phyloP scores from a whole-genome alignment of 208 protist species.

The Leishmania amazonensis region DNA sequence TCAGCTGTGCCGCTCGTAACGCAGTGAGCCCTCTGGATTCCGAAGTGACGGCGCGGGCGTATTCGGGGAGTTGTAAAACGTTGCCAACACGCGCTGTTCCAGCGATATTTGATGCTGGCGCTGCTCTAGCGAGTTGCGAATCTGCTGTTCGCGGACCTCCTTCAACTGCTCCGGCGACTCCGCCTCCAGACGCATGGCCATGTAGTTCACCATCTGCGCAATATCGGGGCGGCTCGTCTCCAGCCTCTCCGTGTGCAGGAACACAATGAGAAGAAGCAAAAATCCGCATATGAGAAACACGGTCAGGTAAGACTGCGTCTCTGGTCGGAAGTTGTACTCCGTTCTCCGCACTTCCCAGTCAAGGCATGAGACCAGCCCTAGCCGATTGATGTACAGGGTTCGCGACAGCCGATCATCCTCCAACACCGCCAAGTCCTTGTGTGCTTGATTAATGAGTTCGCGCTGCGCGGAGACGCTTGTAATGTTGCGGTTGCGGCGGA shows the following conservation, averaged over 20 bases:
- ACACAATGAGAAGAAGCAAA: constrained; percentile 40
- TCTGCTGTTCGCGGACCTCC: constrained; percentile 57
- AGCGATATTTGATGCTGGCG: constrained; percentile 53
- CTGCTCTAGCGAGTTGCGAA: constrained; percentile 57
- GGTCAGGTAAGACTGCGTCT: constrained; percentile 55
- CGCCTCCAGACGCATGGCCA: constrained; percentile 85
- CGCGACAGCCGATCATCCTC: constrained; percentile 87
- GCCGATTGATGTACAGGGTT: constrained; percentile 89
- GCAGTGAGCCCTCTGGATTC: constrained; percentile 44
- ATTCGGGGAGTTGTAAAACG: constrained; percentile 78
- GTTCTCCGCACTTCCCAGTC: constrained; percentile 89
- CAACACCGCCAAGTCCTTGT: constrained; percentile 82
- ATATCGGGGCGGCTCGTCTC: constrained; percentile 73
- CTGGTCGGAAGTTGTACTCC: constrained; percentile 84
- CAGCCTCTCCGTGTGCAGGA: constrained; percentile 48
- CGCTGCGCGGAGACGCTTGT: constrained; percentile 75
- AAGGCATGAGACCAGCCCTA: constrained; percentile 88
- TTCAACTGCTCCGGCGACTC: constrained; percentile 68
- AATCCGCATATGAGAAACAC: constrained; percentile 53
- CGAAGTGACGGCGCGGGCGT: constrained; percentile 48
- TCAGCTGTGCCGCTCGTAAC: constrained; percentile 13
- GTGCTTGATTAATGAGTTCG: constrained; percentile 82
- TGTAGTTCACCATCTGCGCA: constrained; percentile 77
- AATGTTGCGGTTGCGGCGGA: constrained; percentile 71
- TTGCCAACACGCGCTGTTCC: constrained; percentile 76